phyloP scores from a whole-genome alignment of 2,329 filamentous ascomycete species.

The Stylonectria norvegica region DNA sequence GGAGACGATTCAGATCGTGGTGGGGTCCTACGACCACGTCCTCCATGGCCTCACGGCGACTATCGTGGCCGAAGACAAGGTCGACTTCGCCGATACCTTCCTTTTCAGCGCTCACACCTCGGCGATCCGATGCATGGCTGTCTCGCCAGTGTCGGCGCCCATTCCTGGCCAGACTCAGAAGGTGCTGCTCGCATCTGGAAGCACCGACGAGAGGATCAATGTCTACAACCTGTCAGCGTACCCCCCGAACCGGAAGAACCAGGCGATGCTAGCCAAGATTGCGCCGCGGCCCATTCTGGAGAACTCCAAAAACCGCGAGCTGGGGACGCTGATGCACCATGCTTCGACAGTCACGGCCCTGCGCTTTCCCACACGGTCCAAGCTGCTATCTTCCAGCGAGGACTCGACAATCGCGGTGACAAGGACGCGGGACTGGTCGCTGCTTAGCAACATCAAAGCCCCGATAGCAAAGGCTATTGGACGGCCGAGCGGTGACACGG shows the following conservation, averaged over 20 bases:
- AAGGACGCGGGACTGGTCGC: constrained; percentile 82
- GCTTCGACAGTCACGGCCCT: constrained; percentile 75
- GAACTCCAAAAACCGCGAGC: constrained; percentile 81
- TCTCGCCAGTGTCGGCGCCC: constrained; percentile 70
- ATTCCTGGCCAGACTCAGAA: constrained; percentile 67
- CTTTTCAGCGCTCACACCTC: constrained; percentile 92
- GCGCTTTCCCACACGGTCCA: constrained; percentile 78
- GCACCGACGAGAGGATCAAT: constrained; percentile 92
- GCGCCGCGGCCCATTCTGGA: constrained; percentile 72
- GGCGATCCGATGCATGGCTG: constrained; percentile 81
- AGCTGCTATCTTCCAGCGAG: constrained; percentile 82
- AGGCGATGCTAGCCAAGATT: constrained; percentile 62
- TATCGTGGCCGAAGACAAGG: constrained; percentile 43
- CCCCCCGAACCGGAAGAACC: constrained; percentile 54
- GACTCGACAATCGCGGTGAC: constrained; percentile 90
- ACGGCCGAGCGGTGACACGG: constrained; percentile 85
- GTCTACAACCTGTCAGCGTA: constrained; percentile 82
- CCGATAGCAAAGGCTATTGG: constrained; percentile 78
- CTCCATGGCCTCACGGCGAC: constrained; percentile 87
- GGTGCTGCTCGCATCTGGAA: constrained; percentile 83
- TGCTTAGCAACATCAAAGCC: constrained; percentile 83
- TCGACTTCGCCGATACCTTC: constrained; percentile 85
- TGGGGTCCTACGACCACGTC: constrained; percentile 90
- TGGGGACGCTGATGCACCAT: constrained; percentile 86
- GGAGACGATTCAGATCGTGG: constrained; percentile 79